Conservation (phyloP, 2,329 filamentous ascomycete genomes). For the Lojkania enalia region DNA sequence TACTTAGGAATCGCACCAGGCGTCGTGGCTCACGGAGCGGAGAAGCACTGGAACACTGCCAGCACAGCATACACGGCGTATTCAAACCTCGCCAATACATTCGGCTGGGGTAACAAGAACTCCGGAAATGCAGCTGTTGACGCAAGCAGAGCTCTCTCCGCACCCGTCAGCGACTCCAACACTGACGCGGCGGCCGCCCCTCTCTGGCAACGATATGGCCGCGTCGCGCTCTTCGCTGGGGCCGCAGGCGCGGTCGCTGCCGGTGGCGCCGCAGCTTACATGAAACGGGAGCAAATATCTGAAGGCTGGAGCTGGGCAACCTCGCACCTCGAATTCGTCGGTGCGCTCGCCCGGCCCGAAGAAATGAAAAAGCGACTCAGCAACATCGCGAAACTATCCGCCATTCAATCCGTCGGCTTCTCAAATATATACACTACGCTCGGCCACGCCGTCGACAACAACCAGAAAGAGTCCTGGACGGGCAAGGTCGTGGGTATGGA, state of each 20-base stretch:
- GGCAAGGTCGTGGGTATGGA: slow-evolving; percentile 67
- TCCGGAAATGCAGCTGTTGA: slow-evolving; percentile 30
- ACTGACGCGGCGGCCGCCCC: slow-evolving; percentile 51
- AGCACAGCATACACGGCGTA: slow-evolving; percentile 68
- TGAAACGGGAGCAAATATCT: slow-evolving; percentile 78
- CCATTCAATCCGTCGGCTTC: slow-evolving; percentile 72
- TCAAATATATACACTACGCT: slow-evolving; percentile 86
- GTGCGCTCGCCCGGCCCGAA: slow-evolving; percentile 80
- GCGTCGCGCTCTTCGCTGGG: slow-evolving; percentile 82
- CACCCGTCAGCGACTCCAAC: slow-evolving; percentile 44
- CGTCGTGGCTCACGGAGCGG: slow-evolving; percentile 82
- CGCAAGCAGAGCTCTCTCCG: slow-evolving; percentile 40
- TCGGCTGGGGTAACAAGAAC: slow-evolving; percentile 60
- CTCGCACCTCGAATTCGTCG: slow-evolving; percentile 91
- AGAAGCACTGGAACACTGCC: slow-evolving; percentile 80
- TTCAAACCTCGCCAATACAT: slow-evolving; percentile 64
- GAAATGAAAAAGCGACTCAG: slow-evolving; percentile 76
- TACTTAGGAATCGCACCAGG: slow-evolving; percentile 81
- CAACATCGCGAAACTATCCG: slow-evolving; percentile 66
- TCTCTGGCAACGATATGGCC: slow-evolving; percentile 79
- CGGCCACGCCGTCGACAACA: slow-evolving; percentile 65
- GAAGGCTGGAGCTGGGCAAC: slow-evolving; percentile 80
- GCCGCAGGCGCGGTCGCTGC: slow-evolving; percentile 79
- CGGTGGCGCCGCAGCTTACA: slow-evolving; percentile 81
- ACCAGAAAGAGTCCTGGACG: slow-evolving; percentile 43